Evolutionary conservation across 495 filamentous ascomycete species (phyloP), one percentile per base, ranked within the genome.

Genomic region (Hypoxylon lenormandii): DNA sequence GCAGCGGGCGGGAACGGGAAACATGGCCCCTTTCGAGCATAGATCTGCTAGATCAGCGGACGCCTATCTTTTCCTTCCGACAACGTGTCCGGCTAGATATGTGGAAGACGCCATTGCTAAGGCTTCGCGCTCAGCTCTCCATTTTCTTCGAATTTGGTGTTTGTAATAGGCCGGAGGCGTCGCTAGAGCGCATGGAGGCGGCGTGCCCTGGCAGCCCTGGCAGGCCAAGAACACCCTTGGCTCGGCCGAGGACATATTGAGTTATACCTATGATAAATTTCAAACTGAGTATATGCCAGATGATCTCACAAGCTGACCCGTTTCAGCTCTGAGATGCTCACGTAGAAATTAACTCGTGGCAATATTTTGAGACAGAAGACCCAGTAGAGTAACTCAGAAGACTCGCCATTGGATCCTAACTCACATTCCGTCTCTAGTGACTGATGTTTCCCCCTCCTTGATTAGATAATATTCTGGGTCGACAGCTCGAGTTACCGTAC

Each of bases 11-110:
- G 46, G 50, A 61, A 53, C 30, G 43, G 45, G 49, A 50, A 22
- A 26, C n/a, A 22, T 51, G 36, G 40, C 13, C 40, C 48, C 15
- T 30, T 47, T 42, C 12, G 40, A 60, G 50, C 36, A 60, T 43
- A 10, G 66, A 65, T 64, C 60, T 60, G 50, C 66, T 55, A 51
- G 60, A 65, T 64, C 60, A 36, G 15, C 66, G 48, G 55, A 43
- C 49, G 13, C 47, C n/a, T 55, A 55, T 48, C 58, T 46, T 46
- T 16, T 57, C 30, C n/a, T 16, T 57, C 51, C 12, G 28, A 12
- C 33, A 22, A 10, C 5, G 33, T 15, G 10, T 40, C 51, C 33
- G 4, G 16, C 48, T 51, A 22, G 16, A 51, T 55, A 40, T 2
- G 55, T 49, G 38, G 60, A 48, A 55, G 47, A 13, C 46, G 21